phyloP scores from a whole-genome alignment of 257 asterid genomes.

The Solanum arcanum region DNA sequence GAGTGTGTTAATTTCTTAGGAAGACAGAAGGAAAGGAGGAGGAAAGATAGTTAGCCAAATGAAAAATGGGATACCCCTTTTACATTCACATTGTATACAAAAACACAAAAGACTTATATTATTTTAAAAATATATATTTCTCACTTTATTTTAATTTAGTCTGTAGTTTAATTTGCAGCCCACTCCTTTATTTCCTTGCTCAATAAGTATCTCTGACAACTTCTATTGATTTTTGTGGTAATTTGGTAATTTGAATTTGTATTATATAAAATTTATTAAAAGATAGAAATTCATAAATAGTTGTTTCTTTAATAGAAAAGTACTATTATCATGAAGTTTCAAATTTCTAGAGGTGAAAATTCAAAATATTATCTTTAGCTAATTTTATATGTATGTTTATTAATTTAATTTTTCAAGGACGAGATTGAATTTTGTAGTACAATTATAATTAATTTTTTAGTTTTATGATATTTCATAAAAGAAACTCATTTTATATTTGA shows the following conservation, averaged over 20 bases:
- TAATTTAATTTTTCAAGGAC: background rate
- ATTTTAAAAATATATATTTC: background rate
- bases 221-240: background rate
- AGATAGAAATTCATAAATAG: background rate
- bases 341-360: accelerated
- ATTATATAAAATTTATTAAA: background rate
- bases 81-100: background rate
- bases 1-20: background rate
- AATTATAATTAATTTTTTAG: too few species aligned
- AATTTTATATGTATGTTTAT: background rate
- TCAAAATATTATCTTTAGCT: background rate
- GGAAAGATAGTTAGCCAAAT: background rate
- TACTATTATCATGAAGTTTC: accelerated
- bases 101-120: background rate
- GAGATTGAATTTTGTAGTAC: too few species aligned
- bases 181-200: background rate
- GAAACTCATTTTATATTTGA: too few species aligned
- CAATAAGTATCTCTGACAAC: background rate
- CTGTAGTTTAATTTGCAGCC: background rate
- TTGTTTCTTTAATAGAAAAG: background rate
- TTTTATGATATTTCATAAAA: background rate
- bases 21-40: slow-evolving; percentile 5
- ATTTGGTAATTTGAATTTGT: background rate
- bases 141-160: background rate
- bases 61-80: background rate